These are phyloP conservation scores for Taphrina confusa DNA, from an alignment of 1,139 yeast species.

Conservation along the genomic window DNA sequence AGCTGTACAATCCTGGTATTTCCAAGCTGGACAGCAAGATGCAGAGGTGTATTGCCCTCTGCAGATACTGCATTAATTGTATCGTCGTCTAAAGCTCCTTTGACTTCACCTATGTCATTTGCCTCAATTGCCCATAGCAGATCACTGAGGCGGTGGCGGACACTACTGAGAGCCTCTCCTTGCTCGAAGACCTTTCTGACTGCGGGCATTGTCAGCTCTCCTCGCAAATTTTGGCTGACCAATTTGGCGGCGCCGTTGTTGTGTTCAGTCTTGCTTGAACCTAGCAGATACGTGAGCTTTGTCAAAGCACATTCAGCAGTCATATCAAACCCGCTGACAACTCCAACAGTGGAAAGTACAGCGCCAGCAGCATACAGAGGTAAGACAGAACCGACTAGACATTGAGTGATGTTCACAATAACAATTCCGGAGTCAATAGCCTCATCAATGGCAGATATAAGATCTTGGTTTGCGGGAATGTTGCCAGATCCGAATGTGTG, in stretches of 20 bases:
- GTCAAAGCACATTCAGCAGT: constrained; percentile 34
- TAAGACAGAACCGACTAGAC: constrained; percentile 29
- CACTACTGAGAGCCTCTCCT: background rate
- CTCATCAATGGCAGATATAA: constrained; percentile 23
- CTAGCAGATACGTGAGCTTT: constrained; percentile 31
- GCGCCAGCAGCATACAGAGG: constrained; percentile 35
- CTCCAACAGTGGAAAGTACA: constrained; percentile 24
- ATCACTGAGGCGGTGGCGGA: constrained; percentile 19
- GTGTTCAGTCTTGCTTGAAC: background rate
- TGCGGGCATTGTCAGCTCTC: constrained; percentile 25
- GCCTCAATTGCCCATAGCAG: constrained; percentile 20
- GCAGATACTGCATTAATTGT: constrained; percentile 19
- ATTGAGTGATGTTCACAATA: constrained; percentile 32
- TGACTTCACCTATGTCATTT: background rate
- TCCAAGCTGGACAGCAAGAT: constrained; percentile 20
- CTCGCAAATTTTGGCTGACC: constrained; percentile 22
- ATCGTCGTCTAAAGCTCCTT: constrained; percentile 6
- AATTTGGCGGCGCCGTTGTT: background rate
- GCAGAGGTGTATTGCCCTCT: constrained; percentile 24
- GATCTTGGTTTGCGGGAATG: constrained; percentile 21
- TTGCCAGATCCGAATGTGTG: constrained; percentile 34
- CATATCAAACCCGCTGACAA: constrained; percentile 29
- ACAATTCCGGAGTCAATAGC: constrained; percentile 17
- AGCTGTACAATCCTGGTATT: background rate
- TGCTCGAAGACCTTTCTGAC: constrained; percentile 16